A percentile compares a stretch with the other conserved stretches of the same genome.
Evolutionary conservation across 2,329 filamentous ascomycete genomes (phyloP).

Genomic region (Aphanocladium album): DNA sequence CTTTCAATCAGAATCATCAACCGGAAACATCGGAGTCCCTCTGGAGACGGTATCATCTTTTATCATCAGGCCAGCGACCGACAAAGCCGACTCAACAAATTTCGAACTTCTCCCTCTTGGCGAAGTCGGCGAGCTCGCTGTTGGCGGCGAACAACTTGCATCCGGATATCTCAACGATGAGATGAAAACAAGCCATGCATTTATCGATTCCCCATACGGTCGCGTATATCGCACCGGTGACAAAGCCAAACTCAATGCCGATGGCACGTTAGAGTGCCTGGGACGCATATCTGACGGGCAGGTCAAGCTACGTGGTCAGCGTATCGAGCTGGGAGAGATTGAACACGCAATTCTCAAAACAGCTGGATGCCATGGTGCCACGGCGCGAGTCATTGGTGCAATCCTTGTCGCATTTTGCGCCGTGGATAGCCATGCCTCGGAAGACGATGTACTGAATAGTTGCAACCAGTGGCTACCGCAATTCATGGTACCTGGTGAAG

Average conservation of each 20-base stretch:
- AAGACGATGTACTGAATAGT: constrained; percentile 45
- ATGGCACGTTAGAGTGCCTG: constrained; percentile 75
- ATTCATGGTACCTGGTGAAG: constrained; percentile 77
- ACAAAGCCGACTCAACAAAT: constrained; percentile 23
- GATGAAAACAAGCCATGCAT: constrained; percentile 67
- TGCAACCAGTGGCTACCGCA: constrained; percentile 73
- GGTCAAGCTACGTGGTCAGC: constrained; percentile 80
- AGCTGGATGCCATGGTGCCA: constrained; percentile 57
- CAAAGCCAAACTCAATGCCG: constrained; percentile 61
- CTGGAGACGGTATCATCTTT: constrained; percentile 78
- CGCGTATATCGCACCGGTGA: constrained; percentile 81
- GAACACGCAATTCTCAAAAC: constrained; percentile 64
- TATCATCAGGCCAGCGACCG: constrained; percentile 48
- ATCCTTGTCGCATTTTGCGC: constrained; percentile 72
- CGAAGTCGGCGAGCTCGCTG: constrained; percentile 70
- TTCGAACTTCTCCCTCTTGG: constrained; percentile 58
- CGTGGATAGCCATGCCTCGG: constrained; percentile 33
- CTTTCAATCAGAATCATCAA: constrained; percentile 51
- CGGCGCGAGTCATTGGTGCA: constrained; percentile 62
- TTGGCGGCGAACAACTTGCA: constrained; percentile 77
- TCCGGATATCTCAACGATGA: constrained; percentile 75
- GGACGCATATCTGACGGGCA: constrained; percentile 77
- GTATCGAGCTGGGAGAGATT: constrained; percentile 74
- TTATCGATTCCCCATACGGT: constrained; percentile 64
- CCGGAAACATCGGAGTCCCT: constrained; percentile 69